Evolutionary conservation across 345 rosid genomes (phyloP).

Genomic region (Lagerstroemia speciosa): DNA sequence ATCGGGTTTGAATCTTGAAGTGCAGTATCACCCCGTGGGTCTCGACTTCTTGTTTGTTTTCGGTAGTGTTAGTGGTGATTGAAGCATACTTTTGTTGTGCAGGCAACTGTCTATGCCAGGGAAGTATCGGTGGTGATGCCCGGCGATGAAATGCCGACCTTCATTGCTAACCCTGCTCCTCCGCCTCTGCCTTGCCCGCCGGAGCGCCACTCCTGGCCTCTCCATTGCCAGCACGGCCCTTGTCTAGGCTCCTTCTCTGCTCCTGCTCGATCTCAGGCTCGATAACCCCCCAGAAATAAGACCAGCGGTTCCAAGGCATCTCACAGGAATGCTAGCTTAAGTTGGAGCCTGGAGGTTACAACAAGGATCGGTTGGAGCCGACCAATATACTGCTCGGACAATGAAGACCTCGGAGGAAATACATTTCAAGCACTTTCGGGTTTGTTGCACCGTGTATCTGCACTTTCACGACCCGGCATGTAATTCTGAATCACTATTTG

Average conservation of each 20-base stretch:
- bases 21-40: no score
- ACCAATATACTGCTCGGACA: no score
- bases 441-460: no score
- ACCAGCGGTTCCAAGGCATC: background rate
- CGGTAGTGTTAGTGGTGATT: background rate
- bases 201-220: conserved; percentile 23
- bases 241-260: conserved; percentile 1
- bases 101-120: conserved; percentile 42
- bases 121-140: conserved; percentile 79
- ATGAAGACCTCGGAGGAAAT: no score
- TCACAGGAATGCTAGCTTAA: background rate
- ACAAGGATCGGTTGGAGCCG: background rate
- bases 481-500: no score
- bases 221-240: conserved; percentile 21
- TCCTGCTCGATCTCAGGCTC: conserved; percentile 13
- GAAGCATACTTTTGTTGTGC: conserved; percentile 10
- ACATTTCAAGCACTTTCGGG: no score
- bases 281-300: background rate
- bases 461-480: no score
- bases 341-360: background rate
- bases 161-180: conserved; percentile 65
- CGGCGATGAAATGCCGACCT: conserved; percentile 58
- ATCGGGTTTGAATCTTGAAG: no score
- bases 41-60: background rate
- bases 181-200: conserved; percentile 34